Conservation (phyloP, 768 basidiomycete species). For the Panaeolus cyanescens region DNA sequence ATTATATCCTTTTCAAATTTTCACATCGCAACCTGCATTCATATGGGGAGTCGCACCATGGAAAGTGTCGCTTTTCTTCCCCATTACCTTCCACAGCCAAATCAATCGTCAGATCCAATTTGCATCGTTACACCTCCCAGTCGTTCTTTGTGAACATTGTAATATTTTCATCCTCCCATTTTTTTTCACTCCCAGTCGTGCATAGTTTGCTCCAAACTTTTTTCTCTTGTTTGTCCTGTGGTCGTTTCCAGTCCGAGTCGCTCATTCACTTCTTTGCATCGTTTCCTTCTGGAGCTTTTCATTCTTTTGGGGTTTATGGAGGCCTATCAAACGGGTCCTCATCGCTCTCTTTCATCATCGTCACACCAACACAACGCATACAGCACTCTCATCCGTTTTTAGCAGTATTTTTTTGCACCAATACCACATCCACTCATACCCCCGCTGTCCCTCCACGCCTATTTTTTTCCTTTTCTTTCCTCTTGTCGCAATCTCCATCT, state of each 20-base stretch:
- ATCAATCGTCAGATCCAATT: neutral
- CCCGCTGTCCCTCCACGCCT: too few relatives aligned
- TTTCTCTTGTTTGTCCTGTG: neutral
- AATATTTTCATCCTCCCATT: neutral
- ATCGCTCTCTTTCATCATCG: neutral
- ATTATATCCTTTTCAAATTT: neutral
- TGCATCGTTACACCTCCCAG: slow-evolving; percentile 1
- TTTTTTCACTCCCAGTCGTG: neutral
- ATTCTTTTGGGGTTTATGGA: neutral
- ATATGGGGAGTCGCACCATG: neutral
- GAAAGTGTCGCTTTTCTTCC: neutral
- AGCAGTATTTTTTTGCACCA: neutral
- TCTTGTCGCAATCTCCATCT: neutral
- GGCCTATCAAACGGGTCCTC: neutral
- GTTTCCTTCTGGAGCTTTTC: neutral
- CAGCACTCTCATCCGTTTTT: neutral
- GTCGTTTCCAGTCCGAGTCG: neutral
- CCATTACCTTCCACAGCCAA: neutral
- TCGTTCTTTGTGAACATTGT: slow-evolving; percentile 1
- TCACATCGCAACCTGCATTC: neutral
- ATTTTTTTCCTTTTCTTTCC: neutral
- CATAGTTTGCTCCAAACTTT: neutral
- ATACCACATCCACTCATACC: neutral
- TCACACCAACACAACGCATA: too few relatives aligned
- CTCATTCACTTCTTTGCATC: neutral